These are phyloP conservation scores for Pichia sp. DNA, from an alignment of 1,139 yeast species.

Conservation along the genomic window DNA sequence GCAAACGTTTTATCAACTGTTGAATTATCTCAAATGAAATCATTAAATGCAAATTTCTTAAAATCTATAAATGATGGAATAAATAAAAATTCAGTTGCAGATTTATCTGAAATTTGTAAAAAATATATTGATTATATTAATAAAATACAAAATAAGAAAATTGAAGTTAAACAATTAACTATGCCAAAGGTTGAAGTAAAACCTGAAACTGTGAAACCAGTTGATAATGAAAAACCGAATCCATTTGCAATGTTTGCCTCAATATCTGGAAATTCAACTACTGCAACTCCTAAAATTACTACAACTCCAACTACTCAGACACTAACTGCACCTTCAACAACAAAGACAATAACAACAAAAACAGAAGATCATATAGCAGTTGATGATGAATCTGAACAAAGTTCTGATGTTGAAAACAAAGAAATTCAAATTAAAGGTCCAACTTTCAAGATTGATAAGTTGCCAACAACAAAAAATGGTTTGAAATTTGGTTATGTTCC, in stretches of 20 bases:
- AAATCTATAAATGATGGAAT: conserved; percentile 42
- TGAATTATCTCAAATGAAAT: conserved; percentile 43
- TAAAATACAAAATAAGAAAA: conserved; percentile 32
- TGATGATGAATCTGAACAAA: conserved; percentile 29
- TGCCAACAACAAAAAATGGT: conserved; percentile 51
- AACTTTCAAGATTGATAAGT: conserved; percentile 42
- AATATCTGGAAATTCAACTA: neutral
- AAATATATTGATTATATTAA: conserved; percentile 56
- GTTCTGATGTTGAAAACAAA: conserved; percentile 19
- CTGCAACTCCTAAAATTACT: neutral
- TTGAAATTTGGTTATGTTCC: conserved; percentile 52
- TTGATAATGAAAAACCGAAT: conserved; percentile 10
- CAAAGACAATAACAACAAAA: neutral
- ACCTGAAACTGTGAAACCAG: conserved; percentile 9
- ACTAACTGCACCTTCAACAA: conserved; percentile 11
- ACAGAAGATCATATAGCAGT: conserved; percentile 5
- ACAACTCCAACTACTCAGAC: conserved; percentile 4
- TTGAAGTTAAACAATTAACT: conserved; percentile 21
- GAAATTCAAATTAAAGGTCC: conserved; percentile 62
- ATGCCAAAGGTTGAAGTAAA: conserved; percentile 24
- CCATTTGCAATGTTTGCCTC: conserved; percentile 17
- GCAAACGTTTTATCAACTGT: neutral
- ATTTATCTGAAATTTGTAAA: conserved; percentile 49
- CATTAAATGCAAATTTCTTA: conserved; percentile 63
- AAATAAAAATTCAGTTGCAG: conserved; percentile 44